Base-by-base conservation (phyloP, 169 alveolate genomes). In the Eimeria nieschulzi region DNA sequence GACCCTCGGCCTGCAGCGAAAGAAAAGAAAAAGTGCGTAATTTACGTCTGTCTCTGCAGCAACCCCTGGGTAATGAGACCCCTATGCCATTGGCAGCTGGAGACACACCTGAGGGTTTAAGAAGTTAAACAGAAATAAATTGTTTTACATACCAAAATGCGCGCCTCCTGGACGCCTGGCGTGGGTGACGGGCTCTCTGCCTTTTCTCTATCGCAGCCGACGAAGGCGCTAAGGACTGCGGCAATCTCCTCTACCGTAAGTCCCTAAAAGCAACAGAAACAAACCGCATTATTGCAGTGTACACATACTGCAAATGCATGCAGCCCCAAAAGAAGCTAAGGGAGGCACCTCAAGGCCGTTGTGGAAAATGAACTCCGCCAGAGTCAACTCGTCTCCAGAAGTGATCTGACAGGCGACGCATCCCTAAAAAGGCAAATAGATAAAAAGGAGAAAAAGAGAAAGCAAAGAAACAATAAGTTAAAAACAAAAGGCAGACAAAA, bases 361-460 rank as follows among this genome's bases (percentile, higher is more conserved):
- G 23, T 66, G 76, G 59, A 84, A 84, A 23, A 84, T 23, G 25
- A 84, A 26, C 82, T 68, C 83, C 71, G 78, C 75, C n/a, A 84
- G 83, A 2, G 91, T 84, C 83, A 84, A 25, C 25, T 84, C 91
- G 59, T 84, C 91, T 13, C 91, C 91, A 7, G 91, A 66, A 55
- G 70, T 54, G 10, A 84, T 72, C 64, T 84, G 91, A 21, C 91
- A 84, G 7, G 91, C 91, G 25, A 84, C 91, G 23, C 91, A 70
- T 5, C 91, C 91, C 91, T 84, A 59, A 13, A 80, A 13, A 9
- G 59, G 66, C 33, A 21, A 83, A 33, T 6, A 19, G 71, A 64
- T 6, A 10, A 25, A 68, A 2, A 68, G 6, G 17, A 68, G 51
- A 25, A 17, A 66, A 12, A 23, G 33, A n/a, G 26, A 66, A 23